Percentiles rank a stretch among this genome's conserved stretches.
Conservation (phyloP, 2,329 filamentous ascomycete genomes). For the Leptographium galeiforme region DNA sequence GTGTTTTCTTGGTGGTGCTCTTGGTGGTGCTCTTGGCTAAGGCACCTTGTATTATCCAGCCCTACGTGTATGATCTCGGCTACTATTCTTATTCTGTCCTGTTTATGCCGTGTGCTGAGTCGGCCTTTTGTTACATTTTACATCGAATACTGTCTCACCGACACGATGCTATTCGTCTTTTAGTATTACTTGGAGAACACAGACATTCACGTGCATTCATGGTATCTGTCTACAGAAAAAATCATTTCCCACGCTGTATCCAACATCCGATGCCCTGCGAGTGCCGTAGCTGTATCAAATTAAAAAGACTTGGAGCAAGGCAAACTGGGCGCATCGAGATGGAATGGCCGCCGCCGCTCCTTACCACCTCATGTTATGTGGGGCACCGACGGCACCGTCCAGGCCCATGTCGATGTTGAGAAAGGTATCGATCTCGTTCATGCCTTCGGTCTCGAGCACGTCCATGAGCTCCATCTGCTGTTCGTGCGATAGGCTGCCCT, state of each 20-base stretch:
- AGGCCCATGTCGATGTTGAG: slow-evolving; percentile 30
- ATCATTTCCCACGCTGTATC: background rate
- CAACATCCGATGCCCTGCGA: background rate
- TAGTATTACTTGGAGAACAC: no score
- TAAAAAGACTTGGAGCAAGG: background rate
- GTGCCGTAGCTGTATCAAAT: background rate
- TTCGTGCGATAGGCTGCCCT: slow-evolving; percentile 61
- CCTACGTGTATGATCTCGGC: background rate
- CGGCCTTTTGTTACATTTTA: background rate
- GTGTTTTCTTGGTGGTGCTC: background rate
- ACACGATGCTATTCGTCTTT: no score
- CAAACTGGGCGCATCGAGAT: no score
- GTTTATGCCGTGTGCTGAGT: background rate
- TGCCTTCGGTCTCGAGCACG: slow-evolving; percentile 56
- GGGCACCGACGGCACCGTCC: slow-evolving; percentile 1
- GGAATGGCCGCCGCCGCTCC: background rate
- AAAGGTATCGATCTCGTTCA: slow-evolving; percentile 48
- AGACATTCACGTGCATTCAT: no score
- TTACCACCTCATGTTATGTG: background rate
- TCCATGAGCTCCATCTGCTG: slow-evolving; percentile 77
- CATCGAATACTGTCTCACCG: background rate
- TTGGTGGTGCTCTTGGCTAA: slow-evolving; percentile 15
- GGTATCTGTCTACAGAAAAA: background rate
- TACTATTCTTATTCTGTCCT: background rate
- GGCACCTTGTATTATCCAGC: background rate